Evolutionary conservation across 306 rosid species (phyloP), one percentile per base, ranked within the genome.

Genomic region (Psophocarpus tetragonolobus): DNA sequence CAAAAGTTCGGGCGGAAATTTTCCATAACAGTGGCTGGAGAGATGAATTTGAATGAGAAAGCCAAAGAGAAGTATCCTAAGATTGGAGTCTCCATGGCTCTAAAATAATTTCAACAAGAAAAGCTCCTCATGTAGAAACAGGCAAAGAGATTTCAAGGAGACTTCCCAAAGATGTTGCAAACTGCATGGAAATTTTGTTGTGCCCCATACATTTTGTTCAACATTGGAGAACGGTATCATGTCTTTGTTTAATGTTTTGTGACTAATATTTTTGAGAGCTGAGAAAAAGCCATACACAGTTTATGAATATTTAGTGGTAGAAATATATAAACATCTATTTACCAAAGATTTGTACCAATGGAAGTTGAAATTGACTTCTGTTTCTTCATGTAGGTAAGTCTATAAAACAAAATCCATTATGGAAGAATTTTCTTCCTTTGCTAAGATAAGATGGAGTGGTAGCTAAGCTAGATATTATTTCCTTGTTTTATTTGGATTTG

Each of bases 171-270:
- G 30, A 18, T 36, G 48, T 33, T 9, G 44, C 48, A 39, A 39
- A 42, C 48, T 38, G 48, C 51, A 65, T 53, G 61, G 9, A 73
- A 41, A 41, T 73, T 39, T 65, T 51, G 74, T 35, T 35, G 53
- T 48, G 60, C 0, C 38, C 41, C 58, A 18, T 50, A 21, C 47
- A 35, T 8, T 80, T 80, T 62, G 35, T n/a, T 63, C 54, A 39
- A 80, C 44, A 80, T 71, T 50, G 27, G 33, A 61, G 66, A 71
- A 58, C 42, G 14, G 18, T 20, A 21, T 30, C 26, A 71, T 69
- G 44, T 71, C 47, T 9, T 2, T 71, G 63, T 39, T 30, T 42
- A 20, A 30, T 78, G 76, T 56, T 58, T 41, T 36, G 48, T 9
- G 1, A 33, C 33, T 2, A 20, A 5, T 39, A 33, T 39, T 66